A percentile compares a stretch with the other conserved stretches of the same genome.
These are phyloP conservation scores for Thelephora ganbajun DNA, from an alignment of 768 basidiomycete species.

Conservation along the genomic window DNA sequence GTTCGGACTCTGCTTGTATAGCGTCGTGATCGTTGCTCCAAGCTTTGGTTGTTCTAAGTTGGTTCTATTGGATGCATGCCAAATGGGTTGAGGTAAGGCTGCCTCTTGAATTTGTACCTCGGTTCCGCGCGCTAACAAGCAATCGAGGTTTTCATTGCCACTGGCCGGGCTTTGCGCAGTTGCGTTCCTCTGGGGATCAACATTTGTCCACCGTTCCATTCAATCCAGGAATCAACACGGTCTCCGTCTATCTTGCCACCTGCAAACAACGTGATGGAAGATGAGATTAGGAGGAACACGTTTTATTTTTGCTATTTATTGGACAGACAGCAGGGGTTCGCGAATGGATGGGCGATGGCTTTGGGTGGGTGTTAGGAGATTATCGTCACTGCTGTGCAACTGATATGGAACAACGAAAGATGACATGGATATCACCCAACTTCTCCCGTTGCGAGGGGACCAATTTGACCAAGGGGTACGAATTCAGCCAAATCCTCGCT, in stretches of 20 bases:
- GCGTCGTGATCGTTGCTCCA: background rate
- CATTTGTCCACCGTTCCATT: conserved; percentile 50
- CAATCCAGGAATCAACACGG: conserved; percentile 42
- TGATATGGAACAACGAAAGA: conserved; percentile 19
- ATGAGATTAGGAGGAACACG: conserved; percentile 56
- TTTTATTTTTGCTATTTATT: conserved; percentile 29
- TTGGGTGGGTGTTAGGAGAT: conserved; percentile 14
- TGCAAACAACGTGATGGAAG: conserved; percentile 50
- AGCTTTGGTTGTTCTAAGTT: conserved; percentile 53
- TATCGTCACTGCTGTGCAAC: background rate
- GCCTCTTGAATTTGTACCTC: background rate
- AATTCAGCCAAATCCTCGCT: background rate
- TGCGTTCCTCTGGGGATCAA: conserved; percentile 58
- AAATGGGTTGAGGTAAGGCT: conserved; percentile 60
- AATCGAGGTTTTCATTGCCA: conserved; percentile 42
- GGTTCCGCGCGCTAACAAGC: background rate
- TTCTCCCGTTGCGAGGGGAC: conserved; percentile 48
- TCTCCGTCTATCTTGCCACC: conserved; percentile 45
- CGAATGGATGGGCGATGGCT: conserved; percentile 57
- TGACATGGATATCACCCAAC: conserved; percentile 60
- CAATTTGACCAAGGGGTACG: conserved; percentile 50
- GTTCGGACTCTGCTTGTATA: background rate
- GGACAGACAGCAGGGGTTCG: background rate
- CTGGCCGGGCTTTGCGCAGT: conserved; percentile 42
- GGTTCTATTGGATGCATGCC: conserved; percentile 67